Conservation (phyloP, 1,139 yeast species). For the Yamadazyma dushanensis region DNA sequence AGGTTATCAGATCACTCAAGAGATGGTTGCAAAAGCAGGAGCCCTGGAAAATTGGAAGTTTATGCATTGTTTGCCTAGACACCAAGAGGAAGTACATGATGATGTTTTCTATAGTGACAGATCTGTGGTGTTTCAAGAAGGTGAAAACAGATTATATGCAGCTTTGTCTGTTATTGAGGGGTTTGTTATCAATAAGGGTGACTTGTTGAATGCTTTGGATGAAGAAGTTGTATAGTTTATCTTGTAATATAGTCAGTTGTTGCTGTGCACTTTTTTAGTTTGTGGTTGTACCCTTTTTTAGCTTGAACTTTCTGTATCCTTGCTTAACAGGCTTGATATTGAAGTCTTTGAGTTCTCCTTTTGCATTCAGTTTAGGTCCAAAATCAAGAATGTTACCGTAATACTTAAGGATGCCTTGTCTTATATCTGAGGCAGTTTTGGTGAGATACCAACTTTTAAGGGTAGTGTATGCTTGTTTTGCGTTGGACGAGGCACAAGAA, state of each 20-base stretch:
- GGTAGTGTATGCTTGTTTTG: no score
- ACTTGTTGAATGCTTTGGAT: slow-evolving; percentile 29
- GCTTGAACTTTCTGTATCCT: background rate
- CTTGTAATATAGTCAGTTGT: no score
- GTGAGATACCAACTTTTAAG: no score
- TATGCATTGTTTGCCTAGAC: slow-evolving; percentile 98
- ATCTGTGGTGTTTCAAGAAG: slow-evolving; percentile 90
- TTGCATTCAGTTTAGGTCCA: no score
- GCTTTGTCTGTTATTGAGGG: slow-evolving; percentile 93
- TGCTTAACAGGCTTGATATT: background rate
- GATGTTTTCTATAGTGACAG: slow-evolving; percentile 84
- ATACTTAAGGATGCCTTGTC: no score
- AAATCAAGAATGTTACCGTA: no score
- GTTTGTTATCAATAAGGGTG: slow-evolving; percentile 82
- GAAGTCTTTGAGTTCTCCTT: background rate
- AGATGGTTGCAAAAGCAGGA: slow-evolving; percentile 54
- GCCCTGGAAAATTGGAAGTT: slow-evolving; percentile 78
- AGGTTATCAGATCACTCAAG: slow-evolving; percentile 80
- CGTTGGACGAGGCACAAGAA: no score
- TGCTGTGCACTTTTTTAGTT: no score
- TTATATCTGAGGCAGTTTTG: no score
- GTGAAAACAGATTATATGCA: slow-evolving; percentile 93
- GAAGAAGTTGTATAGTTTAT: slow-evolving; percentile 6
- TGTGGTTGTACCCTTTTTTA: no score
- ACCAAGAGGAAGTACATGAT: slow-evolving; percentile 89